Percentiles rank a stretch among this genome's conserved stretches.
Conservation (phyloP, 164 flowering plant genomes). For the Buxus sempervirens region DNA sequence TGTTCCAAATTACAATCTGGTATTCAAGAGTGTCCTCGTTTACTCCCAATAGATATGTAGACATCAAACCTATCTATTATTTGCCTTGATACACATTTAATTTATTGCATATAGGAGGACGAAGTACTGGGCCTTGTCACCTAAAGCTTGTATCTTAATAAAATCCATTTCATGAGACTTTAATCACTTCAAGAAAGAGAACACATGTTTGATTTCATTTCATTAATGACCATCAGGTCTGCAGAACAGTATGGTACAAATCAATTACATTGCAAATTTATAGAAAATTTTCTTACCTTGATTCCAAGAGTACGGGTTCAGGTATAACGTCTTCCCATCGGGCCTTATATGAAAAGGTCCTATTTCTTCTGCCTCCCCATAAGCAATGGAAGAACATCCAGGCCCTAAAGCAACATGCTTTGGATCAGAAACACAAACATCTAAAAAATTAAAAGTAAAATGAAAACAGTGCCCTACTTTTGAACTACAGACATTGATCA, state of each 20-base stretch:
- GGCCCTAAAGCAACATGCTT: slow-evolving; percentile 54
- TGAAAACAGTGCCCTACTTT: background rate
- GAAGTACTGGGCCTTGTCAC: no score
- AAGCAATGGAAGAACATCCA: slow-evolving; percentile 95
- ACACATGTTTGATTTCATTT: no score
- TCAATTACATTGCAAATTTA: no score
- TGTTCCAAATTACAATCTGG: background rate
- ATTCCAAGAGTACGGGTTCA: slow-evolving; percentile 92
- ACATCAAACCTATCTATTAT: background rate
- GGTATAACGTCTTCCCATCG: slow-evolving; percentile 76
- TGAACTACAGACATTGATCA: background rate
- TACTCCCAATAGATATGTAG: background rate
- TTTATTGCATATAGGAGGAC: no score
- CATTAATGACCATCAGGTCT: no score
- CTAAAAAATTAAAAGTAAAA: background rate
- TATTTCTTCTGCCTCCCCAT: slow-evolving; percentile 87
- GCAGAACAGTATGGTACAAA: no score
- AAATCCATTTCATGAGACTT: no score
- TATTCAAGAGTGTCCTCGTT: background rate
- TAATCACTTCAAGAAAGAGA: no score
- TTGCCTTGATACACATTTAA: background rate
- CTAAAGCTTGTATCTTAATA: no score
- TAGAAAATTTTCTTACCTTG: slow-evolving; percentile 39
- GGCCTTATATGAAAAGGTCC: slow-evolving; percentile 84
- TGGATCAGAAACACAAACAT: slow-evolving; percentile 8